Conservation (phyloP, 305 asterid genomes). For the Fraxinus baroniana region DNA sequence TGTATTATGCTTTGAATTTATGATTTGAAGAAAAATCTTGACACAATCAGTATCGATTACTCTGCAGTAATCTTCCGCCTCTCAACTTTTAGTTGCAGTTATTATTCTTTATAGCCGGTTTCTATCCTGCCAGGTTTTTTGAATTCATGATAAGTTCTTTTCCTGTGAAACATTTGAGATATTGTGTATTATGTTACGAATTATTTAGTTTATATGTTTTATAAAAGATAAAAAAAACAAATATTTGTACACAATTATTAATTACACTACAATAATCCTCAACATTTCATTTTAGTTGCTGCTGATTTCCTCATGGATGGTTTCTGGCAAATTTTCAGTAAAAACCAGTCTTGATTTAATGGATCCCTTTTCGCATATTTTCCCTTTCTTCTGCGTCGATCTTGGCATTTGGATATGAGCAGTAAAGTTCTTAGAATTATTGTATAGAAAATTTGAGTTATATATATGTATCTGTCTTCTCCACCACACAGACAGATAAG, state of each 20-base stretch:
- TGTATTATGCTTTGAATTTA: neutral
- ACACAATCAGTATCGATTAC: neutral
- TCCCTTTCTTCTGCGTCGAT: neutral
- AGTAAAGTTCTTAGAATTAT: neutral
- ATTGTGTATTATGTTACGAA: neutral
- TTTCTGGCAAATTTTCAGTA: neutral
- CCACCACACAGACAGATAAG: constrained; percentile 2
- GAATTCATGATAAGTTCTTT: neutral
- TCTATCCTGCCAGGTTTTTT: neutral
- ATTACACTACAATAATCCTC: neutral
- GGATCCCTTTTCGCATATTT: neutral
- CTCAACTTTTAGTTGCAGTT: neutral
- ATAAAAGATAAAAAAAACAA: no score
- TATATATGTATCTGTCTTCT: neutral
- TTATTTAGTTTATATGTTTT: neutral
- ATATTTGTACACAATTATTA: no score
- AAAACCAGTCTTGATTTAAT: neutral
- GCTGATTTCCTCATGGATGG: neutral
- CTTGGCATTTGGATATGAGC: neutral
- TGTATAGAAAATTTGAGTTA: neutral
- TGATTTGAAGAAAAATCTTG: neutral
- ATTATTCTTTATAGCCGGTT: neutral
- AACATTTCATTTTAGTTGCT: neutral
- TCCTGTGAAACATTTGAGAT: no score
- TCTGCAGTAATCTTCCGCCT: neutral